Conservation (phyloP, 495 filamentous ascomycete genomes). For the Neurospora pannonica region DNA sequence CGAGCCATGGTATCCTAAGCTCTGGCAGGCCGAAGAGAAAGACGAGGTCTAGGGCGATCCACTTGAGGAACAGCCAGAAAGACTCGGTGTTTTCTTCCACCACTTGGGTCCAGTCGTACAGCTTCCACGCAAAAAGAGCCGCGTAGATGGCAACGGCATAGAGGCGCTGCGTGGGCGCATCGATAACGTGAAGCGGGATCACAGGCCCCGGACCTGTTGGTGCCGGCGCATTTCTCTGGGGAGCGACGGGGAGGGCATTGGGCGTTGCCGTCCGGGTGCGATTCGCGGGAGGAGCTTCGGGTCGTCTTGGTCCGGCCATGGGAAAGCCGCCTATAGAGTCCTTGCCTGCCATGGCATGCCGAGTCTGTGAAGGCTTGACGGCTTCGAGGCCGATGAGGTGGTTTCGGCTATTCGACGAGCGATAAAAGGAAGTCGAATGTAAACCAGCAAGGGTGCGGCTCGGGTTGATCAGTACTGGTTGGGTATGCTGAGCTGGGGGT, state of each 20-base stretch:
- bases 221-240: slow-evolving; percentile 18
- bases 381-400: not conserved
- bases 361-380: slow-evolving; percentile 11
- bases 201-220: slow-evolving; percentile 42
- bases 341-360: slow-evolving; percentile 39
- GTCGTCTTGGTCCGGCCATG: slow-evolving; percentile 14
- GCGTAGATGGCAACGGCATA: slow-evolving; percentile 73
- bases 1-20: slow-evolving; percentile 88
- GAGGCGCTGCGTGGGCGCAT: slow-evolving; percentile 79
- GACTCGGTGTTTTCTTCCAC: slow-evolving; percentile 69
- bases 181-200: slow-evolving; percentile 64
- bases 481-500: not conserved
- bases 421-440: slow-evolving; percentile 3
- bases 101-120: slow-evolving; percentile 72
- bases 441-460: not conserved
- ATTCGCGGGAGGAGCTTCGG: slow-evolving; percentile 2
- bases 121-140: slow-evolving; percentile 62
- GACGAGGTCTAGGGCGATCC: slow-evolving; percentile 70
- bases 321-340: slow-evolving; percentile 34
- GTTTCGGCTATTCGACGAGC: too few species aligned
- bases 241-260: slow-evolving; percentile 27
- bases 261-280: slow-evolving; percentile 5
- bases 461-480: not conserved
- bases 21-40: slow-evolving; percentile 80
- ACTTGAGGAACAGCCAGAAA: slow-evolving; percentile 85